These are phyloP conservation scores for Fraxinus nigra DNA, from an alignment of 305 asterid species.

Conservation along the genomic window DNA sequence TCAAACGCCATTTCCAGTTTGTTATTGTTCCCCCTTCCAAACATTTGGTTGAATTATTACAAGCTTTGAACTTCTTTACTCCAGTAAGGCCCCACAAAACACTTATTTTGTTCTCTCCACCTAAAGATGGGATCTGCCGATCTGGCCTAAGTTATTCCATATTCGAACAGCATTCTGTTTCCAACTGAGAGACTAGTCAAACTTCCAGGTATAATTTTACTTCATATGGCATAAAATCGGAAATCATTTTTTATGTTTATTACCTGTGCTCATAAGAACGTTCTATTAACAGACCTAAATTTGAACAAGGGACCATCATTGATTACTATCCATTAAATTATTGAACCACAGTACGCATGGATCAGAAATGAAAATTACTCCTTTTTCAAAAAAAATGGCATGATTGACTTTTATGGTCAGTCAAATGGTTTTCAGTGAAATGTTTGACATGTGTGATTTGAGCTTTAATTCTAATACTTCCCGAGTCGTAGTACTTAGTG, in stretches of 20 bases:
- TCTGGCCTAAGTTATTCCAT: not conserved
- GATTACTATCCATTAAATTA: not conserved
- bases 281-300: not conserved
- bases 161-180: not conserved
- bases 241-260: not conserved
- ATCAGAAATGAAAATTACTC: not conserved
- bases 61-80: not conserved
- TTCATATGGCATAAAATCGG: not conserved
- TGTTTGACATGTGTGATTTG: not conserved
- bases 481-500: not conserved
- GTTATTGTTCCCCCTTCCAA: not conserved
- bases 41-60: not conserved
- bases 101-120: not conserved
- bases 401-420: not conserved
- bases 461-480: not conserved
- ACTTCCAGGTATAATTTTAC: not conserved
- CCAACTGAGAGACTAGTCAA: not conserved
- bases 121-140: not conserved
- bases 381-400: not conserved
- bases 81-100: not conserved
- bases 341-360: not conserved
- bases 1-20: not conserved
- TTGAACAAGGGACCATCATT: not conserved
- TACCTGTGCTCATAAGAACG: not conserved
- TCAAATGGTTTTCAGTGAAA: not conserved